Conservation (phyloP, 768 basidiomycete genomes). For the Podaxis sp. region DNA sequence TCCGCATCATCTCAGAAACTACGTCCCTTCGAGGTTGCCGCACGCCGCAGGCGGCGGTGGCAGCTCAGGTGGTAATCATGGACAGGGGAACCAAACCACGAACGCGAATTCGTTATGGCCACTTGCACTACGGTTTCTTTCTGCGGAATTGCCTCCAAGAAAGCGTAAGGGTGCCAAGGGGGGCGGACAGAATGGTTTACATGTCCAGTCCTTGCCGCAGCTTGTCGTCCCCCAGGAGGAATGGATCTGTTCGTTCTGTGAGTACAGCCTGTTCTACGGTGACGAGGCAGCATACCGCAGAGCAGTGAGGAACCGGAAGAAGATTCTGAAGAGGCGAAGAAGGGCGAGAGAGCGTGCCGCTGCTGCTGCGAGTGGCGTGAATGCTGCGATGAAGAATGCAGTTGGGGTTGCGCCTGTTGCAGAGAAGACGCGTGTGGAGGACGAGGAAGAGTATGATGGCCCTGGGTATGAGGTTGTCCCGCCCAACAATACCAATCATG, state of each 20-base stretch:
- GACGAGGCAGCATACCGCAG: conserved; percentile 64
- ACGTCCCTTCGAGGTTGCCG: conserved; percentile 82
- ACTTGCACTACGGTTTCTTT: conserved; percentile 63
- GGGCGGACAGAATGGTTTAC: conserved; percentile 11
- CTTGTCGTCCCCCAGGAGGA: conserved; percentile 72
- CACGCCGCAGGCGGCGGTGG: conserved; percentile 30
- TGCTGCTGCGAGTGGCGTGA: conserved; percentile 36
- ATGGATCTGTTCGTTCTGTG: conserved; percentile 94
- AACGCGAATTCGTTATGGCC: conserved; percentile 56
- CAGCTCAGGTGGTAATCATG: conserved; percentile 14
- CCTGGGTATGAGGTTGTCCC: conserved; percentile 24
- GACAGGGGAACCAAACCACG: conserved; percentile 30
- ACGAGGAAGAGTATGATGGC: conserved; percentile 25
- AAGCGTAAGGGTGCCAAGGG: conserved; percentile 19
- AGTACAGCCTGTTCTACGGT: conserved; percentile 91
- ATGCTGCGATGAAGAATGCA: conserved; percentile 21
- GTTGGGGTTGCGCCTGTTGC: conserved; percentile 11
- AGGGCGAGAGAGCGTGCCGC: conserved; percentile 75
- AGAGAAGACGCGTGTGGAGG: conserved; percentile 21
- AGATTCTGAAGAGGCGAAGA: conserved; percentile 68
- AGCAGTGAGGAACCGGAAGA: conserved; percentile 72
- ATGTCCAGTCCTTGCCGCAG: conserved; percentile 17
- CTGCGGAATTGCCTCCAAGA: conserved; percentile 62
- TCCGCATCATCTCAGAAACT: conserved; percentile 94
- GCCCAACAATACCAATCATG: conserved; percentile 21